Evolutionary conservation across 164 flowering plant species (phyloP), one percentile per base, ranked within the genome.

Genomic region (Tetracentron sinense): DNA sequence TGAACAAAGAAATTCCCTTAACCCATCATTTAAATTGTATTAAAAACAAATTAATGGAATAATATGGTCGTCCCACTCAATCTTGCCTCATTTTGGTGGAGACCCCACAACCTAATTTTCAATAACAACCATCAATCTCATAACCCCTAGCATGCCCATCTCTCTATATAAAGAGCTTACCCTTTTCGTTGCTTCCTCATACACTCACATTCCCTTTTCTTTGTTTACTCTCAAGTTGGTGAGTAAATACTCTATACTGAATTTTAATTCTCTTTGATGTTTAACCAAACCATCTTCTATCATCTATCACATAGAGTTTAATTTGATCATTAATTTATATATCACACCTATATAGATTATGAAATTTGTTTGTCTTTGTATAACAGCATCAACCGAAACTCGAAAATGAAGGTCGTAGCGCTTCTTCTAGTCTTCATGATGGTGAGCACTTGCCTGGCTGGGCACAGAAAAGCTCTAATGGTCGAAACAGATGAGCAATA

Each of bases 61-160:
- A n/a, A 33, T 44, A 42, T 58, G 58, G 56, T 38, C 44, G 17
- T 56, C 54, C 75, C 81, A 77, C 77, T 74, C 47, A 42, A 14
- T 51, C 7, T 60, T 71, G 73, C 66, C 73, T 63, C 65, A 62
- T 62, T 53, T 68, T 11, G 61, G 75, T 77, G 78, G 75, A 69
- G 26, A 62, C 38, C 56, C 75, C 58, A 69, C 58, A 50, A 29
- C 35, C 25, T 51, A 31, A 68, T 48, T 38, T 54, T n/a, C 27
- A 16, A n/a, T n/a, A n/a, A n/a, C n/a, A n/a, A n/a, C n/a, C n/a
- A n/a, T n/a, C n/a, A n/a, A n/a, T n/a, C n/a, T n/a, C n/a, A n/a
- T n/a, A n/a, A n/a, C n/a, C n/a, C n/a, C n/a, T 48, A 54, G 29
- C 56, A 12, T 20, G 31, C 46, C 4, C 28, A 17, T 48, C 20